Conservation (phyloP, 208 protist genomes). For the Leishmania gerbilli region DNA sequence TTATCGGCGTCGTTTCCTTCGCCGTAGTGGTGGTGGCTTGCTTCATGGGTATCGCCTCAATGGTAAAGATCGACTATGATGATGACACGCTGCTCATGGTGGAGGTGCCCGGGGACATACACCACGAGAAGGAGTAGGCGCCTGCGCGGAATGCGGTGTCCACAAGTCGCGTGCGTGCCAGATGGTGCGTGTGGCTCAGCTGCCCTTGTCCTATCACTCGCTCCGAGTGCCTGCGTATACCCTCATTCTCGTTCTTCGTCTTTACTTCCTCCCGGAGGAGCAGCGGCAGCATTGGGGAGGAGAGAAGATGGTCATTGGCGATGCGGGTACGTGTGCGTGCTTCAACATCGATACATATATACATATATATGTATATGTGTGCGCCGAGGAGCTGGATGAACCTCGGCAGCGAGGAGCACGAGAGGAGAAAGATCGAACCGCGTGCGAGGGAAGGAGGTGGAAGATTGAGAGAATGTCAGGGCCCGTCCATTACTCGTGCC, state of each 20-base stretch:
- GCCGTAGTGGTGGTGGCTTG: slow-evolving; percentile 52
- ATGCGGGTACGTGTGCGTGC: not conserved
- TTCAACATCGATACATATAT: not conserved
- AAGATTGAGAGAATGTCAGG: not conserved
- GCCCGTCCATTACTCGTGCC: not conserved
- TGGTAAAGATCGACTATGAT: slow-evolving; percentile 83
- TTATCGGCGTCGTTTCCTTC: slow-evolving; percentile 78
- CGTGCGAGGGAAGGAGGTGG: not conserved
- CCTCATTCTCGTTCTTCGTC: not conserved
- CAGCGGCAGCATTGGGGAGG: not conserved
- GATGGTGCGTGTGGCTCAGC: not conserved
- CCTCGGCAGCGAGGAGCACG: not conserved
- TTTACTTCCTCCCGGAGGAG: not conserved
- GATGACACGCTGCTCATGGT: slow-evolving; percentile 90
- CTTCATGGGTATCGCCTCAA: slow-evolving; percentile 60
- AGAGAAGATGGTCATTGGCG: not conserved
- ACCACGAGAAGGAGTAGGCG: slow-evolving; percentile 45
- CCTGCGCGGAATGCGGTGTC: not conserved
- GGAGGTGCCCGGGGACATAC: slow-evolving; percentile 68
- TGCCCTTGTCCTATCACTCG: not conserved
- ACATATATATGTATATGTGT: not conserved
- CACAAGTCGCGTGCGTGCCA: not conserved
- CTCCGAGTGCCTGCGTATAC: not conserved
- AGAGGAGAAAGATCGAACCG: not conserved
- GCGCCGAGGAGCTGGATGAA: not conserved